Evolutionary conservation across 352 stramenopile genomes (phyloP).

Genomic region (Phytophthora fragariae): DNA sequence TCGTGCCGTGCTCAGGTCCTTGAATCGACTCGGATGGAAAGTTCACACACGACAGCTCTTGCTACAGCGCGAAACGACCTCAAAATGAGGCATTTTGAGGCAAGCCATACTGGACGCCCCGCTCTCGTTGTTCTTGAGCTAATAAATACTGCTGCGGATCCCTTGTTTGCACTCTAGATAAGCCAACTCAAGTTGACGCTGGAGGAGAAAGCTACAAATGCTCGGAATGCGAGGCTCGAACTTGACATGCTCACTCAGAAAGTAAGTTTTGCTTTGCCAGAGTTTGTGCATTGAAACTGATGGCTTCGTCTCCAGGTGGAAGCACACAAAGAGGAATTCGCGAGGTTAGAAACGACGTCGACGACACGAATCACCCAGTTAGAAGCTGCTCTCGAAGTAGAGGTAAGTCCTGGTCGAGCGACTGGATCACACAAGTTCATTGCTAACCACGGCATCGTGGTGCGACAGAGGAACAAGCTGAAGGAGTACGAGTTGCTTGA

Average conservation of each 20-base stretch:
- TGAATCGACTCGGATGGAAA: conserved; percentile 64
- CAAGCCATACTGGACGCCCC: conserved; percentile 1
- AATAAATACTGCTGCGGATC: too few relatives aligned
- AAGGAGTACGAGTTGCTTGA: conserved; percentile 82
- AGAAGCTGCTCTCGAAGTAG: conserved; percentile 57
- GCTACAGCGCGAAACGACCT: conserved; percentile 65
- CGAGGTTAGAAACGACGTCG: conserved; percentile 70
- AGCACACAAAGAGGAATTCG: conserved; percentile 76
- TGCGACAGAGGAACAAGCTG: conserved; percentile 55
- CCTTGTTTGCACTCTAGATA: conserved; percentile 38
- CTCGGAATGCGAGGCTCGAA: conserved; percentile 48
- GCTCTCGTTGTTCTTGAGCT: too few relatives aligned
- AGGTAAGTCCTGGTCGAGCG: conserved; percentile 37
- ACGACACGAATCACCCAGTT: conserved; percentile 68
- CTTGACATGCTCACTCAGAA: conserved; percentile 81
- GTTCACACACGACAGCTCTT: conserved; percentile 55
- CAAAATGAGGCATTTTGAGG: conserved; percentile 87
- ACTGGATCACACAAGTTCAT: background rate
- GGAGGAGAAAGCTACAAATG: conserved; percentile 56
- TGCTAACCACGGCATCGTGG: background rate
- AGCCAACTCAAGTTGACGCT: conserved; percentile 68
- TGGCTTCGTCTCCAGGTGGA: conserved; percentile 46
- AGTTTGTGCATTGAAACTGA: conserved; percentile 1
- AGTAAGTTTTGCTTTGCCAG: conserved; percentile 30
- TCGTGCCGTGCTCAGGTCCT: conserved; percentile 39